These are phyloP conservation scores for Phyllosticta citrichinensis DNA, from an alignment of 2,329 filamentous ascomycete genomes.

Conservation along the genomic window DNA sequence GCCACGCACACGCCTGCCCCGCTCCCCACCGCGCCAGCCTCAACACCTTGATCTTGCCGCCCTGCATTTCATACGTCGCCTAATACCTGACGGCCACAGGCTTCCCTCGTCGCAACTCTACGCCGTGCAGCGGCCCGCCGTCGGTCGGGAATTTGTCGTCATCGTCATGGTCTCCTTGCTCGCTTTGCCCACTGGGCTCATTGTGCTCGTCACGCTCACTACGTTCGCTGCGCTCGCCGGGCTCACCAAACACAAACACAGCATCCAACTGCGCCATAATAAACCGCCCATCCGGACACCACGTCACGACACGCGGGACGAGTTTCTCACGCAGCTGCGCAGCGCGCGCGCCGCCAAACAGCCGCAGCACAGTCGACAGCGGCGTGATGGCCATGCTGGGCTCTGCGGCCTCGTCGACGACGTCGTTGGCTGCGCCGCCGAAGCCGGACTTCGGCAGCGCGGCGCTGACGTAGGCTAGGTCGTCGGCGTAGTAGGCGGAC, in stretches of 20 bases:
- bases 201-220: no score
- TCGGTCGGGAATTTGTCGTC: background rate
- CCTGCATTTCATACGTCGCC: background rate
- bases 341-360: background rate
- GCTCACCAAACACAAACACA: background rate
- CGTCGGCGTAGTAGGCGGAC: background rate
- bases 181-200: no score
- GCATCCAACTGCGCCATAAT: background rate
- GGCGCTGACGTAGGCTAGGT: background rate
- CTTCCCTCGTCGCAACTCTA: background rate
- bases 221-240: no score
- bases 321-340: background rate
- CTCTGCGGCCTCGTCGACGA: background rate
- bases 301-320: background rate
- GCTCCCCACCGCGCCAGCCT: background rate
- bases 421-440: no score
- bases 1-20: background rate
- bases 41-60: background rate
- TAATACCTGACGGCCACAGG: background rate
- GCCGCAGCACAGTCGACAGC: background rate
- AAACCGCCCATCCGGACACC: background rate
- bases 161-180: background rate
- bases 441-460: no score
- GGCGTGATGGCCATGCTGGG: background rate
- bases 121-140: background rate